Evolutionary conservation across 2,329 filamentous ascomycete species (phyloP).

Genomic region (Xylogone sp.): DNA sequence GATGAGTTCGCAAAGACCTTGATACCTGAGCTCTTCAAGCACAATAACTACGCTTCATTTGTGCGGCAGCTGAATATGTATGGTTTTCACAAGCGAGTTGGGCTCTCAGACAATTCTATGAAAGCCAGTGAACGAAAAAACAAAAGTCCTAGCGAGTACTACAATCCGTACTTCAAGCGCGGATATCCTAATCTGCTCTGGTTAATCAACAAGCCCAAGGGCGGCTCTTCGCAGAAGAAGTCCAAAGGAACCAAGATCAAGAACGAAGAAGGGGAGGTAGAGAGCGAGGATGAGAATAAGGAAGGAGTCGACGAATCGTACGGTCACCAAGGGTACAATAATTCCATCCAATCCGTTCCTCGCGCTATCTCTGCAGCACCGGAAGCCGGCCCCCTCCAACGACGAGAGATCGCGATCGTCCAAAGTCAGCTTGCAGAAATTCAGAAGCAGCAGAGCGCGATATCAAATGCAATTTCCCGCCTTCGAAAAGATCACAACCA

Average conservation of each 20-base stretch:
- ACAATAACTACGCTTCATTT: slow-evolving; percentile 76
- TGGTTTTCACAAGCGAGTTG: slow-evolving; percentile 68
- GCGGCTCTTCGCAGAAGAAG: slow-evolving; percentile 55
- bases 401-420: slow-evolving; percentile 74
- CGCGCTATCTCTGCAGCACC: slow-evolving; percentile 30
- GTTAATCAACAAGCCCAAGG: slow-evolving; percentile 95
- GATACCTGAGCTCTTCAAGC: slow-evolving; percentile 74
- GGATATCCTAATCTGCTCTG: slow-evolving; percentile 90
- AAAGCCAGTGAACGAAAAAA: slow-evolving; percentile 94
- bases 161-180: slow-evolving; percentile 92
- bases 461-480: slow-evolving; percentile 75
- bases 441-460: slow-evolving; percentile 81
- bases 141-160: slow-evolving; percentile 97
- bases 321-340: slow-evolving; percentile 30
- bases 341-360: slow-evolving; percentile 38
- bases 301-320: slow-evolving; percentile 30
- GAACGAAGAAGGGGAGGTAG: slow-evolving; percentile 60
- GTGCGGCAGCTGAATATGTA: slow-evolving; percentile 69
- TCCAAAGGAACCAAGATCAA: slow-evolving; percentile 49
- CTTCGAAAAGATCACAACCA: slow-evolving; percentile 83
- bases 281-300: slow-evolving; percentile 65
- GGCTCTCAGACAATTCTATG: slow-evolving; percentile 95
- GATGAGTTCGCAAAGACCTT: slow-evolving; percentile 77
- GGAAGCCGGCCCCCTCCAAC: slow-evolving; percentile 44
- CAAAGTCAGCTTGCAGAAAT: slow-evolving; percentile 78